Evolutionary conservation across 2,329 filamentous ascomycete species (phyloP), one percentile per base, ranked within the genome.

Genomic region (Cladorrhinum sp.): DNA sequence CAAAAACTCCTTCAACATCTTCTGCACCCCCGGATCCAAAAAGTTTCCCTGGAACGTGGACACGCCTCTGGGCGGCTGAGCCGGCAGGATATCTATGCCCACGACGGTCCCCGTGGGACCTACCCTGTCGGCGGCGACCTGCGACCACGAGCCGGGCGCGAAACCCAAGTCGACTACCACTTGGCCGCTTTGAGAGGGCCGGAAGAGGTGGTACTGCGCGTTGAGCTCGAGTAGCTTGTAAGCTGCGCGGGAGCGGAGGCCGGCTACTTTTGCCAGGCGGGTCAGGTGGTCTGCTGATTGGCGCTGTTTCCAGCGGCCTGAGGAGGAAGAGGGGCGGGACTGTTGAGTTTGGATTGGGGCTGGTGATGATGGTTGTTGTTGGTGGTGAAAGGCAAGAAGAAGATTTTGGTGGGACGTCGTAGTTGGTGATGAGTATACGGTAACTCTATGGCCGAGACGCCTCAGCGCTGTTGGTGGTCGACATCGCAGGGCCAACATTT

Each of bases 1-100:
- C 45, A 99, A 84, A 70, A 93, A 95, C 4, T 85, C 81, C 72
- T 89, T 88, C 41, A 96, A 87, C 73, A 93, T 84, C 22, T 79
- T 82, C 73, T 90, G 90, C n/a, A 97, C 87, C 1, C 77, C 75
- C 0, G 85, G 82, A 5, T 87, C 89, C 45, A 98, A 79, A 66
- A 99, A 98, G 73, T 99, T 91, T 52, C 96, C 95, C 75, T 99
- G 95, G 60, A 99, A 92, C 1, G 92, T 92, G 25, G 91, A 93
- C n/a, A 96, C 92, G 22, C 95, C 95, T 69, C 84, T 86, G 0
- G 95, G 95, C 4, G 96, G 93, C 72, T 93, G 89, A 0, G 92
- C 91, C 3, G 95, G 95, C 65, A 99, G 92, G 55, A 99, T 84
- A 73, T 99, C 95, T 69, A 99, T 93, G 10, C 95, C 96, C 25